Evolutionary conservation across 2,329 filamentous ascomycete genomes (phyloP), one percentile per base, ranked within the genome.

Genomic region (Sporothrix globosa): DNA sequence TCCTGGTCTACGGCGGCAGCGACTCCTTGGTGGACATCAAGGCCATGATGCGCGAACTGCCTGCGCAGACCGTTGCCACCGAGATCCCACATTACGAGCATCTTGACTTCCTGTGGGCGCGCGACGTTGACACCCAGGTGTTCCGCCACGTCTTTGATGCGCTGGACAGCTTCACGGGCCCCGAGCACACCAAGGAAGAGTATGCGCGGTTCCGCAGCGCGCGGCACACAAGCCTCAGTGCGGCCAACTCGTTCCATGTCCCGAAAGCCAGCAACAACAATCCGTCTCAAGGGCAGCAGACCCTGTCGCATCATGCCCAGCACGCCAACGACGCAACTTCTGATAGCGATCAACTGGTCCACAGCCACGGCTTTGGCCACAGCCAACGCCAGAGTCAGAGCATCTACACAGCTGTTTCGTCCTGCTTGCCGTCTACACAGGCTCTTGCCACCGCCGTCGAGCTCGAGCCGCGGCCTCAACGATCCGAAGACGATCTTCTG

Each of bases 51-150:
- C 90, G 89, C 77, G 93, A 97, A 79, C 84, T 99, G 14, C 96
- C 96, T 0, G 84, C 85, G 27, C 92, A 92, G 78, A 98, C 96
- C 0, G 86, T 95, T 2, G 93, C 93, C 1, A 96, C 90, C 50
- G 91, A 95, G 77, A 91, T 99, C 54, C 88, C 91, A 0, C 93
- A 97, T 78, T 99, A 97, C 79, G 96, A 99, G 79, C 96, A 99
- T 79, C 87, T 99, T 30, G 96, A 99, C 79, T 97, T 99, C 76
- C 84, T 99, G 0, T 99, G 96, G 96, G 96, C 92, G 0, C 85
- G 88, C 50, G 93, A 97, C 76, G 92, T 97, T 7, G 87, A 97
- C 74, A 83, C 85, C 0, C 88, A 93, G 68, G 95, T 98, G 2
- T 97, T 97, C 77, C 92, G 90, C 19, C 92, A 97, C 77, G 93